A percentile compares a stretch with the other conserved stretches of the same genome.
Conservation (phyloP, 78 protist species). For the Speleostelium caveatum region DNA sequence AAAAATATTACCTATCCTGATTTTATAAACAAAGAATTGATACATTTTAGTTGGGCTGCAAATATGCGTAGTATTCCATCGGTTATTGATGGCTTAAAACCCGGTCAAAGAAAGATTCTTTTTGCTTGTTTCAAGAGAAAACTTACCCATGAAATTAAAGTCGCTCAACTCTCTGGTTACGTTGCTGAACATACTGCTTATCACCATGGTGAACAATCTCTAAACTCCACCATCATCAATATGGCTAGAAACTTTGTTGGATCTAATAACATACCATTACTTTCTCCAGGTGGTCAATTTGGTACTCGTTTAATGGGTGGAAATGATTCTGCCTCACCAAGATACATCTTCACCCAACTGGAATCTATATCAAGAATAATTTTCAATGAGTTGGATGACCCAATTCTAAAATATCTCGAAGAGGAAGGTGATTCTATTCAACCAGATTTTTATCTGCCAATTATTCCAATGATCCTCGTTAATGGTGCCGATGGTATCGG, state of each 20-base stretch:
- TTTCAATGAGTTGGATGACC: conserved; percentile 94
- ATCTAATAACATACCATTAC: conserved; percentile 96
- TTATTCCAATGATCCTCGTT: conserved; percentile 98
- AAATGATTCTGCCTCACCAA: conserved; percentile 52
- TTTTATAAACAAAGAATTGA: conserved; percentile 96
- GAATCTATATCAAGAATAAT: conserved; percentile 87
- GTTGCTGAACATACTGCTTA: conserved; percentile 95
- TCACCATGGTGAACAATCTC: conserved; percentile 99
- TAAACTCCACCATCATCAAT: conserved; percentile 92
- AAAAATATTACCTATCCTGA: conserved; percentile 55
- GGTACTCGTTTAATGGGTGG: conserved; percentile 93
- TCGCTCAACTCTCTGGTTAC: conserved; percentile 99
- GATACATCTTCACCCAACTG: conserved; percentile 97
- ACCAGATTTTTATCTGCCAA: conserved; percentile 96
- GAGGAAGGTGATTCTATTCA: conserved; percentile 98
- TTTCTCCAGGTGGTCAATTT: conserved; percentile 96
- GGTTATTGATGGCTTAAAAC: conserved; percentile 98
- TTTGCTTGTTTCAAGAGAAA: conserved; percentile 98
- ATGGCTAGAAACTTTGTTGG: conserved; percentile 98
- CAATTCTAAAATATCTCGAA: conserved; percentile 88
- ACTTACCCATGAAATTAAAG: conserved; percentile 95
- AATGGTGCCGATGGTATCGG: conserved; percentile 93
- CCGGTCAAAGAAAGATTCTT: conserved; percentile 98
- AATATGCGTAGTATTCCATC: conserved; percentile 97
- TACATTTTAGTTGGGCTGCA: conserved; percentile 96